Evolutionary conservation across 2,329 filamentous ascomycete genomes (phyloP).

Genomic region (Fusarium tricinctum): DNA sequence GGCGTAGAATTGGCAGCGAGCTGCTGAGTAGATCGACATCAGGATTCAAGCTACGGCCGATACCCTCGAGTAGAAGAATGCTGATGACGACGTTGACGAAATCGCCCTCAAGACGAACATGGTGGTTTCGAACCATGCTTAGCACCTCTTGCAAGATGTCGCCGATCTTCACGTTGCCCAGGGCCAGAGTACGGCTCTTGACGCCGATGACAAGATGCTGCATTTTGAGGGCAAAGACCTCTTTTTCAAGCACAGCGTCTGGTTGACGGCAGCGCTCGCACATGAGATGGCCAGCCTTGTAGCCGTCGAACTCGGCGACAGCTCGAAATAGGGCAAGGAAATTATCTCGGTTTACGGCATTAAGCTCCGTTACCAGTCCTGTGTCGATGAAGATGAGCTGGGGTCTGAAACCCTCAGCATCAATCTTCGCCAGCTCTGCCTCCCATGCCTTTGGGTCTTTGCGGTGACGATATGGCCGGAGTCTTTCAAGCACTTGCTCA

Average conservation of each 20-base stretch:
- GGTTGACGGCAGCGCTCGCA: slow-evolving; percentile 94
- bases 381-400: slow-evolving; percentile 99
- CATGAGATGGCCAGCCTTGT: slow-evolving; percentile 95
- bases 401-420: slow-evolving; percentile 88
- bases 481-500: slow-evolving; percentile 83
- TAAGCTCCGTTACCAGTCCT: slow-evolving; percentile 93
- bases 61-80: slow-evolving; percentile 92
- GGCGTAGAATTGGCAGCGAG: slow-evolving; percentile 89
- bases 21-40: slow-evolving; percentile 87
- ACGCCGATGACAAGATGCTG: slow-evolving; percentile 93
- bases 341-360: slow-evolving; percentile 85
- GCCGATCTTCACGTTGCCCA: slow-evolving; percentile 95
- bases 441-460: slow-evolving; percentile 79
- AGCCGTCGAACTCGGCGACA: slow-evolving; percentile 96
- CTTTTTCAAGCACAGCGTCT: slow-evolving; percentile 86
- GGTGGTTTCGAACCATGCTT: slow-evolving; percentile 90
- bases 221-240: slow-evolving; percentile 96
- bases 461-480: slow-evolving; percentile 77
- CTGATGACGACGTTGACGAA: slow-evolving; percentile 99
- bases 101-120: slow-evolving; percentile 94
- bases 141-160: slow-evolving; percentile 94
- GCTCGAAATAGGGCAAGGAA: slow-evolving; percentile 97
- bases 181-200: slow-evolving; percentile 89
- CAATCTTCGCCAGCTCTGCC: slow-evolving; percentile 79
- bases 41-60: slow-evolving; percentile 88